Evolutionary conservation across 2,329 filamentous ascomycete species (phyloP).

Genomic region (Laburnicola sp.): DNA sequence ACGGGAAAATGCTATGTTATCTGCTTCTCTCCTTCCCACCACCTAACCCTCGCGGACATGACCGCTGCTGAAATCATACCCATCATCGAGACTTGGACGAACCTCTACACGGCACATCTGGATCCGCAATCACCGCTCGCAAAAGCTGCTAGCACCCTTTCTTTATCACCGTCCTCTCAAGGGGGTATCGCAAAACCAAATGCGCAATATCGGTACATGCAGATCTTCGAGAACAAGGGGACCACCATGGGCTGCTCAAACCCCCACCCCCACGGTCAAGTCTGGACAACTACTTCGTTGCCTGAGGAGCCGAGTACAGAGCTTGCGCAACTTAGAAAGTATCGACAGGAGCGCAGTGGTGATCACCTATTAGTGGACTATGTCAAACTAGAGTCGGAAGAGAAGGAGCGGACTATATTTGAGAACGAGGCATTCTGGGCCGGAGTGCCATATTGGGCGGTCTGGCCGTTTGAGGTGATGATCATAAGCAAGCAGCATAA

Average conservation of each 20-base stretch:
- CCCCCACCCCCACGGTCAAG: conserved; percentile 93
- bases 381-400: conserved; percentile 76
- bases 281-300: conserved; percentile 90
- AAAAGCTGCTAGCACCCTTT: conserved; percentile 50
- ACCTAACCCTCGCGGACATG: conserved; percentile 92
- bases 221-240: conserved; percentile 99
- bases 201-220: conserved; percentile 91
- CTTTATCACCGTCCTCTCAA: conserved; percentile 52
- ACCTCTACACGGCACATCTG: conserved; percentile 82
- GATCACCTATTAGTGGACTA: conserved; percentile 85
- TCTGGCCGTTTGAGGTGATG: conserved; percentile 97
- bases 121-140: conserved; percentile 69
- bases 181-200: conserved; percentile 58
- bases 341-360: conserved; percentile 71
- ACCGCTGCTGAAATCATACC: conserved; percentile 73
- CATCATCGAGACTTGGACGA: conserved; percentile 87
- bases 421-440: conserved; percentile 84
- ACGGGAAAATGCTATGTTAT: conserved; percentile 97
- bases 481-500: conserved; percentile 83
- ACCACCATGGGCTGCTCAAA: conserved; percentile 98
- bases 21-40: conserved; percentile 88
- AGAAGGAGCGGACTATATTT: conserved; percentile 83
- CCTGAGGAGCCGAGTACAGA: conserved; percentile 88
- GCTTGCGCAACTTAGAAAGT: conserved; percentile 75
- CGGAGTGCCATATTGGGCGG: conserved; percentile 95